Conservation (phyloP, 148 eudicot genomes). For the Rhododendron mucronatum region DNA sequence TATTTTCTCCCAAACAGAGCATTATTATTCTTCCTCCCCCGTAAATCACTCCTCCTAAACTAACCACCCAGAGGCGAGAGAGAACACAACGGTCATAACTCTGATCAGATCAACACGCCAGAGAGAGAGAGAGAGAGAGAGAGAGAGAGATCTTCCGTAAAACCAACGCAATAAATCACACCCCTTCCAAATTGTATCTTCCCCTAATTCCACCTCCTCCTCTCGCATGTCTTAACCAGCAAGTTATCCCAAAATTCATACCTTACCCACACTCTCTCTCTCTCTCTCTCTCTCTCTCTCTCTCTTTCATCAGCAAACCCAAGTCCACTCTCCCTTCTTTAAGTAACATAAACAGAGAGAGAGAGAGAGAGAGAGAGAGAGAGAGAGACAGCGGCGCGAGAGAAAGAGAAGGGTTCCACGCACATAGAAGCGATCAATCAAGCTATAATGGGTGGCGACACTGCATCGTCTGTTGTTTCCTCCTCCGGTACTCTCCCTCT, state of each 20-base stretch:
- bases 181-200: not conserved
- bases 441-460: constrained; percentile 25
- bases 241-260: not conserved
- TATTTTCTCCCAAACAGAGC: no score
- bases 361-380: not conserved
- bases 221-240: not conserved
- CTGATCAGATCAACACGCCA: no score
- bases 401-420: not conserved
- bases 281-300: not conserved
- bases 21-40: no score
- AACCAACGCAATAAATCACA: not conserved
- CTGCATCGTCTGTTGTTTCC: not conserved
- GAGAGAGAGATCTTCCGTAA: no score
- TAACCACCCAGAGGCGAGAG: no score
- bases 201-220: not conserved
- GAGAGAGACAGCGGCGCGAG: no score
- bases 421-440: not conserved
- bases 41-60: no score
- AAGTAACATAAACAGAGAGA: not conserved
- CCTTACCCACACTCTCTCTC: no score
- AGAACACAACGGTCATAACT: no score
- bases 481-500: constrained; percentile 15
- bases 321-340: not conserved
- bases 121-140: no score
- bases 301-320: not conserved